Evolutionary conservation across 2,329 filamentous ascomycete genomes (phyloP).

Genomic region (Fusarium zealandicum): DNA sequence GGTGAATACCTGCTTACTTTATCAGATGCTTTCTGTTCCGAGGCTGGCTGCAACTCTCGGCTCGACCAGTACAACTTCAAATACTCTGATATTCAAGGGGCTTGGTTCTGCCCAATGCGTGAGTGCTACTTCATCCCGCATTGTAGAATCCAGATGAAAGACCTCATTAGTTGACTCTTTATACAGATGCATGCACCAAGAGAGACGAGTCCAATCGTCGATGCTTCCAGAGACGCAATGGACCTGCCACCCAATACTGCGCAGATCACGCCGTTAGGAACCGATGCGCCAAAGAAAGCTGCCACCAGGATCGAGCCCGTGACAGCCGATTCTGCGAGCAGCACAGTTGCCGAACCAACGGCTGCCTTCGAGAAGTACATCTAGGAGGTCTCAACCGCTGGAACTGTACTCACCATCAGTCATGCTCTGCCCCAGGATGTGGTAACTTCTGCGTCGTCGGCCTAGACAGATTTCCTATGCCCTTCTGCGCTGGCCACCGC

Average conservation of each 20-base stretch:
- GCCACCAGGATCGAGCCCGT: slow-evolving; percentile 3
- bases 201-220: background rate
- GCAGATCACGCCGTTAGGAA: slow-evolving; percentile 3
- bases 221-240: slow-evolving; percentile 10
- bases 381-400: background rate
- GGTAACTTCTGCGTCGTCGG: background rate
- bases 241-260: slow-evolving; percentile 5
- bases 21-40: background rate
- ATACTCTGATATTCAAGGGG: background rate
- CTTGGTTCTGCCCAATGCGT: slow-evolving; percentile 23
- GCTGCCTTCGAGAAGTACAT: slow-evolving; percentile 1
- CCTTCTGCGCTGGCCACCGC: slow-evolving; percentile 21
- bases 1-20: background rate
- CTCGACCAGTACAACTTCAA: background rate
- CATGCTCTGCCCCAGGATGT: slow-evolving; percentile 20
- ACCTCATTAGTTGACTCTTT: background rate
- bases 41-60: background rate
- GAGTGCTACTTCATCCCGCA: background rate
- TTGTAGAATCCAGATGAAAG: fast-evolving
- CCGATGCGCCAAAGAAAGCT: background rate
- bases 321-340: slow-evolving; percentile 2
- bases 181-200: slow-evolving; percentile 10
- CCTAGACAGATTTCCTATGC: background rate
- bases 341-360: slow-evolving; percentile 8
- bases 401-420: slow-evolving; percentile 24